These are phyloP conservation scores for Alternaria alternata DNA, from an alignment of 2,329 filamentous ascomycete genomes.

Conservation along the genomic window DNA sequence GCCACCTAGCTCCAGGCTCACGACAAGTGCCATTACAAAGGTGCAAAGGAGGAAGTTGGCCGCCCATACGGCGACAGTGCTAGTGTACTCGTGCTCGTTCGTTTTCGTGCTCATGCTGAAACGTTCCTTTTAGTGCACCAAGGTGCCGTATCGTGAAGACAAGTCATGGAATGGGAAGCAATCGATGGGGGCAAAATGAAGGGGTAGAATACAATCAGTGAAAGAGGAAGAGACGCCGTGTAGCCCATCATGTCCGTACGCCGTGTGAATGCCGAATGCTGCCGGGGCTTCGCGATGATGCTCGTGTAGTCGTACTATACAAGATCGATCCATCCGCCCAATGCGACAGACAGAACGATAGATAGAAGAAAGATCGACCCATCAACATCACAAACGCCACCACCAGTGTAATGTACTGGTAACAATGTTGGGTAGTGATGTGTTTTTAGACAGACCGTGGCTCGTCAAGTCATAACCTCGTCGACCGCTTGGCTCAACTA, in stretches of 20 bases:
- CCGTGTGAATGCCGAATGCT: constrained; percentile 43
- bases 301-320: constrained; percentile 49
- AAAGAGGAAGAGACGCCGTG: constrained; percentile 18
- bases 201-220: constrained; percentile 20
- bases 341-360: constrained; percentile 34
- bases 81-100: constrained; percentile 5
- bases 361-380: constrained; percentile 35
- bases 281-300: constrained; percentile 45
- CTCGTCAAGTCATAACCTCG: constrained; percentile 62
- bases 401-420: constrained; percentile 29
- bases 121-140: constrained; percentile 29
- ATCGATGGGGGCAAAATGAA: constrained; percentile 15
- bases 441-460: constrained; percentile 47
- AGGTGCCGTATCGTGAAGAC: constrained; percentile 26
- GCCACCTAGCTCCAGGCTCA: constrained; percentile 23
- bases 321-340: constrained; percentile 38
- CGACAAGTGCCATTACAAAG: constrained; percentile 17
- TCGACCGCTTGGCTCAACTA: constrained; percentile 35
- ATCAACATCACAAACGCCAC: constrained; percentile 27
- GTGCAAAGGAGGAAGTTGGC: not conserved
- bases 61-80: constrained; percentile 11
- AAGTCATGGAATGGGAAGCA: constrained; percentile 20
- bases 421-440: constrained; percentile 32
- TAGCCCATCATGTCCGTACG: constrained; percentile 29
- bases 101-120: constrained; percentile 19